These are phyloP conservation scores for Berberis thunbergii DNA, from an alignment of 164 flowering plant genomes.

Conservation along the genomic window DNA sequence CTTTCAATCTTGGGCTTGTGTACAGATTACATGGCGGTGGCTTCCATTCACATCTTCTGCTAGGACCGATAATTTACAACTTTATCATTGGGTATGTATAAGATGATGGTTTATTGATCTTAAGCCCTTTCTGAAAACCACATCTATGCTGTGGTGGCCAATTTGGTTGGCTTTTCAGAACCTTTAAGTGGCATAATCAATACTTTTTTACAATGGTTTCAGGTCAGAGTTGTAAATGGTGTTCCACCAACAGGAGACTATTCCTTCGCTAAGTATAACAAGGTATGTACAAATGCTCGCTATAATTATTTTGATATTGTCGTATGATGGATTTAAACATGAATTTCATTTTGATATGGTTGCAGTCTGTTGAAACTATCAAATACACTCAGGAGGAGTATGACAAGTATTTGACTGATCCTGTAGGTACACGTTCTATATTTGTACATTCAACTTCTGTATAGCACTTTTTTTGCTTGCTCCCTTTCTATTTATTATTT, in stretches of 20 bases:
- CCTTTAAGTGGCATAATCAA: neutral
- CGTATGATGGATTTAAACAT: neutral
- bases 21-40: slow-evolving; percentile 97
- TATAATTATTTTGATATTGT: neutral
- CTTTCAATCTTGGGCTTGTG: neutral
- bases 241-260: slow-evolving; percentile 94
- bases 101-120: too few species aligned
- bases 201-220: slow-evolving; percentile 8
- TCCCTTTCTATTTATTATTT: neutral
- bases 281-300: slow-evolving; percentile 31
- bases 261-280: slow-evolving; percentile 94
- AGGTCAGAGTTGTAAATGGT: slow-evolving; percentile 96
- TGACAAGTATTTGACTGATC: slow-evolving; percentile 78
- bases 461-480: neutral
- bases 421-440: slow-evolving; percentile 57
- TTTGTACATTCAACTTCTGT: neutral
- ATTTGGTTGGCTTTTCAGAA: neutral
- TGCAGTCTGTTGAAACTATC: slow-evolving; percentile 73
- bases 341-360: slow-evolving; percentile 11
- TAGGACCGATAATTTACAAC: slow-evolving; percentile 75
- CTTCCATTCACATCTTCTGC: slow-evolving; percentile 90
- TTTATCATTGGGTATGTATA: slow-evolving; percentile 81
- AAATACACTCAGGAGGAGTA: slow-evolving; percentile 96
- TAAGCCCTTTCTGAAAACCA: too few species aligned
- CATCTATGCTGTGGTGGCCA: neutral